phyloP scores from a whole-genome alignment of 139 green algal species.

The Auxenochlorella protothecoides region DNA sequence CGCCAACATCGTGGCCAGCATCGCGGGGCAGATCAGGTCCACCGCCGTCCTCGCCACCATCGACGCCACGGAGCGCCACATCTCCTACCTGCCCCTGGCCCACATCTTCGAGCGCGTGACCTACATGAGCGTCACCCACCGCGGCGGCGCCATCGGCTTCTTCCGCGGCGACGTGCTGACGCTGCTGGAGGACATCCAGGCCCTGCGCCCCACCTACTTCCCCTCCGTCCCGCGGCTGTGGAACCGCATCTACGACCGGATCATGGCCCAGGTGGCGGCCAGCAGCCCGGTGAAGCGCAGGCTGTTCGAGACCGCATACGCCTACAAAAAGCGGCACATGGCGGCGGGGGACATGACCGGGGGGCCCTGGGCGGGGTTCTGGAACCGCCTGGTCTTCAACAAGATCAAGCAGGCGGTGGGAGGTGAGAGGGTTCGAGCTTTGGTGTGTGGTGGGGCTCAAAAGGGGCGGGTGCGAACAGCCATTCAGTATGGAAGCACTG shows the following conservation, averaged over 20 bases:
- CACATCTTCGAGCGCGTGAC: constrained; percentile 92
- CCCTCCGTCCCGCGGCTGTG: constrained; percentile 83
- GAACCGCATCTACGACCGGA: constrained; percentile 95
- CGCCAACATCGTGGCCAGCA: constrained; percentile 63
- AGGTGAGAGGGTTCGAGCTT: constrained; percentile 17
- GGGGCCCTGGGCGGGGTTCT: constrained; percentile 64
- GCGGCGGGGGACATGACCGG: constrained; percentile 40
- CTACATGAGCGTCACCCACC: constrained; percentile 38
- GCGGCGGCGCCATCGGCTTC: constrained; percentile 65
- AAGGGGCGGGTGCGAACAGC: no score
- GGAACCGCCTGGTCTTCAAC: constrained; percentile 87
- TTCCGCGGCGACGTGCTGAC: constrained; percentile 77
- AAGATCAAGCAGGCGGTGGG: constrained; percentile 77
- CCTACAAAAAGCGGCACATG: constrained; percentile 58
- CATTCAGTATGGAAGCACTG: no score
- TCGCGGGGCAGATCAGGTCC: constrained; percentile 30
- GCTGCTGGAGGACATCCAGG: constrained; percentile 41
- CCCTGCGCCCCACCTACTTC: constrained; percentile 71
- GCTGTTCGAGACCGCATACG: constrained; percentile 70
- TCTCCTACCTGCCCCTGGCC: constrained; percentile 85
- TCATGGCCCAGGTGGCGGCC: constrained; percentile 36
- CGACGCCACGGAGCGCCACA: constrained; percentile 27
- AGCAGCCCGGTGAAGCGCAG: constrained; percentile 43
- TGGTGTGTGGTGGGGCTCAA: no score
- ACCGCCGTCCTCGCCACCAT: background rate